A percentile compares a stretch with the other conserved stretches of the same genome.
phyloP scores from a whole-genome alignment of 2,329 filamentous ascomycete genomes.

The Mariannaea elegans region DNA sequence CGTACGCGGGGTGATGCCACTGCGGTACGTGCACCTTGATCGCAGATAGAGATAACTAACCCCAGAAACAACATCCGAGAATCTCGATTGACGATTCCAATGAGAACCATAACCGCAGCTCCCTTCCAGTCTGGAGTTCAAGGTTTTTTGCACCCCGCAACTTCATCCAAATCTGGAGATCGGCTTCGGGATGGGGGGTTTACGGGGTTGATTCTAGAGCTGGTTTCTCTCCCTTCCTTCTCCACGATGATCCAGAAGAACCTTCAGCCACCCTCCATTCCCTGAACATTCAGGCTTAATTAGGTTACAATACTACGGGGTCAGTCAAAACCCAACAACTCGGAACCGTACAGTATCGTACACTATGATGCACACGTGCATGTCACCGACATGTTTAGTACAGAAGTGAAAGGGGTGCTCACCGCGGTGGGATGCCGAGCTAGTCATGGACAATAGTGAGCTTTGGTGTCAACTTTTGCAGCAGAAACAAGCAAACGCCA shows the following conservation, averaged over 20 bases:
- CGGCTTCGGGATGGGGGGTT: not conserved
- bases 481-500: not conserved
- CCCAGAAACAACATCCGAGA: conserved; percentile 24
- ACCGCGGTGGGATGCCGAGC: not conserved
- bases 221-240: not conserved
- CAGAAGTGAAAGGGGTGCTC: not conserved
- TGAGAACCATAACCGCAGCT: conserved; percentile 10
- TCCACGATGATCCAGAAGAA: not conserved
- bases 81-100: conserved; percentile 24
- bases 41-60: conserved; percentile 20
- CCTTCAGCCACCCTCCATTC: conserved; percentile 5
- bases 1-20: conserved; percentile 31
- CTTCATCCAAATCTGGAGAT: conserved; percentile 8
- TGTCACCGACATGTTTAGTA: not conserved
- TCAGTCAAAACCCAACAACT: conserved; percentile 21
- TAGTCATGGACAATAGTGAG: not conserved
- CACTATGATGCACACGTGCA: conserved; percentile 12
- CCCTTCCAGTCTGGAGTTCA: conserved; percentile 2
- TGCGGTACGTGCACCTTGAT: conserved; percentile 23
- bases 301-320: not conserved
- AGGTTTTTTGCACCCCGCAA: conserved; percentile 12
- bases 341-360: conserved; percentile 21
- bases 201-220: not conserved
- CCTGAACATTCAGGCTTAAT: conserved; percentile 19
- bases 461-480: not conserved